Evolutionary conservation across 208 protist species (phyloP), one percentile per base, ranked within the genome.

Genomic region (Wallacemonas sp.): DNA sequence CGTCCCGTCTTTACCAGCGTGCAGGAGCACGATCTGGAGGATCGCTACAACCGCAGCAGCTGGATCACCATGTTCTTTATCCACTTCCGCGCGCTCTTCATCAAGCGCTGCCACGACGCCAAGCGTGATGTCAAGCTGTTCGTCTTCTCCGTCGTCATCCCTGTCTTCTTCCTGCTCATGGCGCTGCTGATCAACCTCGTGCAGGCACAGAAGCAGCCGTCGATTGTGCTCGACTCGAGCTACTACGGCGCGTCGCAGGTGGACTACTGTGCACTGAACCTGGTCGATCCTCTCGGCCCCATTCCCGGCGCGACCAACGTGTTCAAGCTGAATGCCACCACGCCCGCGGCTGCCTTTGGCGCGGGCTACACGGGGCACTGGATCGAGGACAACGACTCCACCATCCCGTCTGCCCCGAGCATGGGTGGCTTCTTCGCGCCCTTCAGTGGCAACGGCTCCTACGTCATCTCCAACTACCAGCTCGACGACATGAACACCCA

Each of bases 91-190:
- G 85, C 81, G 21, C 72, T 90, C 21, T 81, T 92, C 46, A 65
- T 90, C 48, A 94, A 94, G 74, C 78, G 87, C n/a, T 61, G 80
- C 27, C 72, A 93, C 70, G 93, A 77, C 47, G 87, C 83, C 9
- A 87, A 85, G 64, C 80, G 87, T 36, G 90, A 96, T 58, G 36
- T 80, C 24, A 77, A 75, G 65, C 74, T 90, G 44, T 55, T 94
- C 27, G 24, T 88, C 30, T 93, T 91, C 64, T 86, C 93, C 70
- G 73, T 96, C 29, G 47, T 92, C 24, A 56, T 96, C 26, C 90
- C 90, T 14, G 65, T 93, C 19, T 62, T 81, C 14, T 92, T 94
- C 39, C 68, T 94, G 57, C 48, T 80, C 47, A 29, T 96, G 68
- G 78, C 90, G 61, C 70, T 96, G 60, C 67, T 94, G 16, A 76